Base-by-base conservation (phyloP, 2,329 filamentous ascomycete species). In the Penicillium sclerotigenum region DNA sequence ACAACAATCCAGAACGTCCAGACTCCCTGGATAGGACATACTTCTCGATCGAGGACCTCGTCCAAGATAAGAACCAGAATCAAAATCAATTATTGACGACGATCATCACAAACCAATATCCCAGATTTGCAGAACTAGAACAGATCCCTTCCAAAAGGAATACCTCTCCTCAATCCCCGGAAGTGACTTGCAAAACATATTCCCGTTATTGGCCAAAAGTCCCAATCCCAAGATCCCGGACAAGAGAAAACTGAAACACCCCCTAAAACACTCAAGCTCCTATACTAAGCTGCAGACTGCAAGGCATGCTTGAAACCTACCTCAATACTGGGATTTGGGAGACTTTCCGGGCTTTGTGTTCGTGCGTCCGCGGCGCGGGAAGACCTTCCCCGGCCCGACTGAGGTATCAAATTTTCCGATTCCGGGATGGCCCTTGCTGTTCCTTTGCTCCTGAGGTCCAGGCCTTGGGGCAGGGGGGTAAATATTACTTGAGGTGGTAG, bases 221-320 rank as follows among this genome's bases (percentile, higher is more conserved):
- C 37, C 18, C 28, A 34, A 56, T 26, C 37, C 59, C 54, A 51
- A 52, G 37, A 7, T 28, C 29, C 22, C 33, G 47, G 54, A 54
- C 29, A 53, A 28, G 28, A 36, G 13, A 18, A 11, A 48, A 59
- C 47, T 58, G 53, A 65, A 63, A 64, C 62, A 53, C 18, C 13
- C 29, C 47, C 36, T 40, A 36, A 47, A 50, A 11, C 54, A 37
- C 18, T 22, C 40, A 36, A 53, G 45, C 36, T 57, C 49, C 52
- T 28, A 36, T 58, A 47, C 49, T 42, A 20, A 36, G 28, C 54
- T 55, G 59, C 61, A 59, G 48, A 13, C 60, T 63, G 64, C 62
- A 66, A 66, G 64, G 64, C 62, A 64, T 61, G 40, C 34, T 50
- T 66, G 62, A 66, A 61, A 66, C 64, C 59, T 59, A 57, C 58